Evolutionary conservation across 2,329 filamentous ascomycete genomes (phyloP), one percentile per base, ranked within the genome.

Genomic region (Achaetomium macrosporum): DNA sequence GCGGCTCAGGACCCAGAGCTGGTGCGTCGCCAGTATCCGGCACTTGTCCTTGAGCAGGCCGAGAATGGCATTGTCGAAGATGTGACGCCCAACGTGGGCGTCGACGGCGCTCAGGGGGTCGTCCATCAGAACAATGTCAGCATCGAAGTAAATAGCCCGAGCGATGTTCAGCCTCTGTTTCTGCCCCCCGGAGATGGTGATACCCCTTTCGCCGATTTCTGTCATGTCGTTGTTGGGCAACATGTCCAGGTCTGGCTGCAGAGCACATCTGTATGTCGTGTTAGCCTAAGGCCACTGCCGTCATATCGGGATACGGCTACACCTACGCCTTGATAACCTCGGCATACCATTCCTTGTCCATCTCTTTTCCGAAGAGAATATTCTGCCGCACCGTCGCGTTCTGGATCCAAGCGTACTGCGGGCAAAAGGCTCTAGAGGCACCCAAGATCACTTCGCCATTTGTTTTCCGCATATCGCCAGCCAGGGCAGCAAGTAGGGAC

Each of bases 331-430:
- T 80, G 31, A 96, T 77, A n/a, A 96, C 90, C 47, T 87, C 72
- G 42, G 85, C 78, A 64, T 96, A 95, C 91, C 92, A 96, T 3
- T 74, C 72, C 53, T 77, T 77, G 48, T 95, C 77, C 71, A 86
- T 81, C 0, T 83, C 79, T 61, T 90, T 92, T 11, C 92, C 92
- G 64, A 97, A 97, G 0, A 90, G 71, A 54, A 99, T 95, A 64
- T 99, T 99, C 33, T 96, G 83, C 57, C 83, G 84, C 3, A 97
- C 80, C 0, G 86, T 88, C 0, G 90, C 79, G 64, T 97, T 97
- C 66, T 97, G 92, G 45, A 99, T 96, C 93, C 93, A 99, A 0
- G 93, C 89, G 65, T 96, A 96, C 66, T 99, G 92, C 0, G 92
- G 92, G 60, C 93, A 97, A 63, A 96, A 96, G 0, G 92, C 89